Evolutionary conservation across 306 rosid species (phyloP), one percentile per base, ranked within the genome.

Genomic region (Pterocarpus macrocarpus): DNA sequence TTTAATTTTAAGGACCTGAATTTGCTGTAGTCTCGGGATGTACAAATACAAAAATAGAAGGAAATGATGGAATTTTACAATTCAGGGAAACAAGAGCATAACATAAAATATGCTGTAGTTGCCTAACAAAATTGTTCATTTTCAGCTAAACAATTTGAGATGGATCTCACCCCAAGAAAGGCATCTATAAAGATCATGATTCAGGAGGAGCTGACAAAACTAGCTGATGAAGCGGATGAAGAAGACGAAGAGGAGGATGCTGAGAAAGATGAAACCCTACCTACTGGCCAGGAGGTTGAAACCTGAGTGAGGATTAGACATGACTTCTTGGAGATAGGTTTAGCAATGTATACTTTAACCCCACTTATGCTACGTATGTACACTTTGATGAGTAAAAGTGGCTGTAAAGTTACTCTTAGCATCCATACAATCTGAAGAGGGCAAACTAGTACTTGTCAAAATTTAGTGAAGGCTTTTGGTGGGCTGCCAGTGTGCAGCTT

Each of bases 201-300:
- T 88, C 99, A 95, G 83, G 93, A 92, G 73, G 98, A 95, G 90
- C 97, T 95, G 66, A 92, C 96, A 5, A 93, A 92, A 81, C 89
- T 95, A 61, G 99, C 99, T 1, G 97, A 91, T 3, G 97, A 88
- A 84, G 98, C 91, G 0, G 98, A 90, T 10, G 97, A 93, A 0
- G 97, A 91, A 2, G 98, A 88, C 0, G 92, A 78, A 41, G 90
- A 85, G 7, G 97, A 76, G 5, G 91, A 80, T 28, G 81, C 75
- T 0, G 93, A 84, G 82, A 89, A 90, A 77, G 91, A 82, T 57
- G 91, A 87, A 65, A 74, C 86, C 77, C 90, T 38, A 32, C 59
- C 87, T 38, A 73, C 82, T 9, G 93, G 85, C 80, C 85, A 78
- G 87, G 91, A 86, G 81, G 90, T 90, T 55, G 90, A 91, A 88